A percentile compares a stretch with the other conserved stretches of the same genome.
phyloP scores from a whole-genome alignment of 768 basidiomycete genomes.

The Kwoniella bestiolae region DNA sequence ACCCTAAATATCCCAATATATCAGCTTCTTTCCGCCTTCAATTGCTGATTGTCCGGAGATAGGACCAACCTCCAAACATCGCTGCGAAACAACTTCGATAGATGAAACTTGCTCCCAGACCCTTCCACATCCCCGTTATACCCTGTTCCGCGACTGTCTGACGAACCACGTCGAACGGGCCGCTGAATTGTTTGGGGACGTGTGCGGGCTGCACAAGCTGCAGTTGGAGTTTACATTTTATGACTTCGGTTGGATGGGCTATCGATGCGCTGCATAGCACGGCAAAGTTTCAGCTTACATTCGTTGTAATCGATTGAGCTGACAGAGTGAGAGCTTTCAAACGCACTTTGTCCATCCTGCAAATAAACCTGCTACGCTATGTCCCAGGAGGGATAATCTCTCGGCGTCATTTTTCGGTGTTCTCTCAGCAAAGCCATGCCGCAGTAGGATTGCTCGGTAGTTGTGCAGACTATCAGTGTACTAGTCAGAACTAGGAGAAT shows the following conservation, averaged over 20 bases:
- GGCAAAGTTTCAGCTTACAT: background rate
- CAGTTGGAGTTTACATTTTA: conserved; percentile 66
- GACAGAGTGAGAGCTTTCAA: background rate
- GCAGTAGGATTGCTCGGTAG: conserved; percentile 45
- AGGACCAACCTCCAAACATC: conserved; percentile 67
- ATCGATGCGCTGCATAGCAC: conserved; percentile 63
- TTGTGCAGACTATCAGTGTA: conserved; percentile 48
- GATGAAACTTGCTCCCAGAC: conserved; percentile 72
- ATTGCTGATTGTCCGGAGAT: too few relatives aligned
- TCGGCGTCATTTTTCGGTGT: conserved; percentile 22
- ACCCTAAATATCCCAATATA: conserved; percentile 25
- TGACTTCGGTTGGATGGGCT: conserved; percentile 76
- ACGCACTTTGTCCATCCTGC: conserved; percentile 58
- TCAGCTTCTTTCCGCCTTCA: too few relatives aligned
- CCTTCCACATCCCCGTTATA: conserved; percentile 71
- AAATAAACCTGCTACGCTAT: conserved; percentile 50
- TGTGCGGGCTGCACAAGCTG: conserved; percentile 50
- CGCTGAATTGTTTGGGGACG: conserved; percentile 65
- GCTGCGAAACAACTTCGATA: conserved; percentile 73
- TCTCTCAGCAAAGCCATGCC: conserved; percentile 49
- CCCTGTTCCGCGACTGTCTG: conserved; percentile 71
- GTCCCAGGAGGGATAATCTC: conserved; percentile 50
- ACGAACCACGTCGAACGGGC: conserved; percentile 59
- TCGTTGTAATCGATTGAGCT: background rate
- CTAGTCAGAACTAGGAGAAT: background rate